A percentile compares a stretch with the other conserved stretches of the same genome.
Conservation (phyloP, 805 yeast species). For the Cyberlindnera xylosilytica region DNA sequence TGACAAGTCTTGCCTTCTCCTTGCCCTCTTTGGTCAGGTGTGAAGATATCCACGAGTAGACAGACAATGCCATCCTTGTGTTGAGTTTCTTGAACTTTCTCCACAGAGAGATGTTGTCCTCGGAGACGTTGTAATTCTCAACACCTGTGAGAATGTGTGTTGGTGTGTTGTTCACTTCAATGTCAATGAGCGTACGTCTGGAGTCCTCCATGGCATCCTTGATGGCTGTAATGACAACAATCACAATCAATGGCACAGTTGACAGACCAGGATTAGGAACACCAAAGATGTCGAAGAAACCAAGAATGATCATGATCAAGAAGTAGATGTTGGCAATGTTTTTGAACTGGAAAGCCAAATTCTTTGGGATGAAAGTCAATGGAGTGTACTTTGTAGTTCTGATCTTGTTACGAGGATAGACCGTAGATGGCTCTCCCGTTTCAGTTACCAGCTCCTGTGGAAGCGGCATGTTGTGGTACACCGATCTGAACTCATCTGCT, state of each 20-base stretch:
- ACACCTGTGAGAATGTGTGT: constrained; percentile 60
- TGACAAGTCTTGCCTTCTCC: constrained; percentile 30
- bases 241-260: constrained; percentile 77
- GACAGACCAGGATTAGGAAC: constrained; percentile 74
- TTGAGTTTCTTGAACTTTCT: constrained; percentile 61
- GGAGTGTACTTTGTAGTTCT: constrained; percentile 97
- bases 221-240: constrained; percentile 69
- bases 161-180: constrained; percentile 70
- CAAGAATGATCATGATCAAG: constrained; percentile 72
- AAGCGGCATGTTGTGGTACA: constrained; percentile 57
- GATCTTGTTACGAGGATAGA: constrained; percentile 86
- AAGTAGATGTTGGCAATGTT: constrained; percentile 92
- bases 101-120: constrained; percentile 65
- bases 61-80: constrained; percentile 25
- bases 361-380: constrained; percentile 81
- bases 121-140: constrained; percentile 57
- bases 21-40: constrained; percentile 34
- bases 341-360: constrained; percentile 71
- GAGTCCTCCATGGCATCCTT: constrained; percentile 83
- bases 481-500: constrained; percentile 41
- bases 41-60: constrained; percentile 9
- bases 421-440: constrained; percentile 53
- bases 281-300: constrained; percentile 74
- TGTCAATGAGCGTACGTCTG: constrained; percentile 64
- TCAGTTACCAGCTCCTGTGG: constrained; percentile 59